Evolutionary conservation across 192 early-diverging fungal genomes (phyloP).

Genomic region (Coemansia sp.): DNA sequence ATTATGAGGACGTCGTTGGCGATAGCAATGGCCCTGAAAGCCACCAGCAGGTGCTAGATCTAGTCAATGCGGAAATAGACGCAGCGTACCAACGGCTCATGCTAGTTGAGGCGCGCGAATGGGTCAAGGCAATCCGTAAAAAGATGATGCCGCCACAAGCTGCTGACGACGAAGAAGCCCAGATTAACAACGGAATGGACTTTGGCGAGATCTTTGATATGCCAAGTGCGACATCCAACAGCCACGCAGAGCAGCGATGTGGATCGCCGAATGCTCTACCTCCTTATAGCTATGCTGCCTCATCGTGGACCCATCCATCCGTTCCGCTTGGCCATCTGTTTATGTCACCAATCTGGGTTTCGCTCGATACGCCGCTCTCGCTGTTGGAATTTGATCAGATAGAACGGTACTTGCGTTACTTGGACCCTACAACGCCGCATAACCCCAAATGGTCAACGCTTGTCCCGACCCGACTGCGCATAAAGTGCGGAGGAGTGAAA

Average conservation of each 20-base stretch:
- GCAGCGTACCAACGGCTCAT: conserved; percentile 40
- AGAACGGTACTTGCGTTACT: conserved; percentile 49
- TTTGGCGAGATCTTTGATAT: conserved; percentile 48
- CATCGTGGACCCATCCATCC: conserved; percentile 49
- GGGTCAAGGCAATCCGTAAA: conserved; percentile 48
- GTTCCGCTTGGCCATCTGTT: conserved; percentile 43
- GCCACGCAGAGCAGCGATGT: conserved; percentile 20
- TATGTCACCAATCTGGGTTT: conserved; percentile 45
- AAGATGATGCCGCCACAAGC: conserved; percentile 40
- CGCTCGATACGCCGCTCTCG: conserved; percentile 46
- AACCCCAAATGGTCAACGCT: conserved; percentile 50
- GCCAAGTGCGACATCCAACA: conserved; percentile 10
- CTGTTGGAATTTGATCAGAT: conserved; percentile 49
- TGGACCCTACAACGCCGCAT: conserved; percentile 52
- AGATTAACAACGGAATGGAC: conserved; percentile 16
- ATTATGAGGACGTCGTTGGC: conserved; percentile 21
- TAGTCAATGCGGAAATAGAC: conserved; percentile 34
- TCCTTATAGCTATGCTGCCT: conserved; percentile 44
- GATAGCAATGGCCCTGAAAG: conserved; percentile 1
- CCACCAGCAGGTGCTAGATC: conserved; percentile 23
- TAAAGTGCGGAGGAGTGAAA: conserved; percentile 49
- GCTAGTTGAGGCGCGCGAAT: conserved; percentile 43
- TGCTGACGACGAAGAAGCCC: background rate
- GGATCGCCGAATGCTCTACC: conserved; percentile 21
- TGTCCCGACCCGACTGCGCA: conserved; percentile 45